phyloP scores from a whole-genome alignment of 169 alveolate genomes.

The Sarcocystis neurona region DNA sequence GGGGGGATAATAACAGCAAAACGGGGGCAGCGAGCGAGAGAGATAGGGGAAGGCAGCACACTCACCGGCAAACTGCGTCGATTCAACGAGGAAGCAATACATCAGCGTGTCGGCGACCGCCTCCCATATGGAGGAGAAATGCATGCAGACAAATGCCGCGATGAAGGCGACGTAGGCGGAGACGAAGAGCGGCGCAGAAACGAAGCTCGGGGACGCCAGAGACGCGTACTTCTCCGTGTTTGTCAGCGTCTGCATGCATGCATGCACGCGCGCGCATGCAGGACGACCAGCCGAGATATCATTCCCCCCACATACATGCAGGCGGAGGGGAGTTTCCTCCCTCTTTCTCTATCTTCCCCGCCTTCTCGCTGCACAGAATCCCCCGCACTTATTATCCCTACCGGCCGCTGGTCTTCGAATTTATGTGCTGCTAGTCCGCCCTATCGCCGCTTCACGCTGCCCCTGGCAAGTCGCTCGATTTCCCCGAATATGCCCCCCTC shows the following conservation, averaged over 20 bases:
- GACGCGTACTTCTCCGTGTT: conserved; percentile 59
- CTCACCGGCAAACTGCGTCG: conserved; percentile 62
- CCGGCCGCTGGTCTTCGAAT: not conserved
- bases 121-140: conserved; percentile 55
- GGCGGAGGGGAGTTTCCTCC: not conserved
- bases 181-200: conserved; percentile 64
- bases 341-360: not conserved
- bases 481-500: no score
- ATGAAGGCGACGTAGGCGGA: conserved; percentile 48
- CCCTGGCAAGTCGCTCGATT: not conserved
- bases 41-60: not conserved
- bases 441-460: not conserved
- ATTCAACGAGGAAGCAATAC: conserved; percentile 65
- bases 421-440: not conserved
- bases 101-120: conserved; percentile 64
- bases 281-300: not conserved
- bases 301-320: not conserved
- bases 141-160: conserved; percentile 35
- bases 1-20: no score
- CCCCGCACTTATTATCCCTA: not conserved
- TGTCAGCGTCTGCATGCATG: conserved; percentile 43
- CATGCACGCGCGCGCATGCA: no score
- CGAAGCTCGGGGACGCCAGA: conserved; percentile 50
- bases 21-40: no score
- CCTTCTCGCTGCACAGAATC: not conserved